A percentile compares a stretch with the other conserved stretches of the same genome.
phyloP scores from a whole-genome alignment of 768 basidiomycete genomes.

The Suillus bovinus region DNA sequence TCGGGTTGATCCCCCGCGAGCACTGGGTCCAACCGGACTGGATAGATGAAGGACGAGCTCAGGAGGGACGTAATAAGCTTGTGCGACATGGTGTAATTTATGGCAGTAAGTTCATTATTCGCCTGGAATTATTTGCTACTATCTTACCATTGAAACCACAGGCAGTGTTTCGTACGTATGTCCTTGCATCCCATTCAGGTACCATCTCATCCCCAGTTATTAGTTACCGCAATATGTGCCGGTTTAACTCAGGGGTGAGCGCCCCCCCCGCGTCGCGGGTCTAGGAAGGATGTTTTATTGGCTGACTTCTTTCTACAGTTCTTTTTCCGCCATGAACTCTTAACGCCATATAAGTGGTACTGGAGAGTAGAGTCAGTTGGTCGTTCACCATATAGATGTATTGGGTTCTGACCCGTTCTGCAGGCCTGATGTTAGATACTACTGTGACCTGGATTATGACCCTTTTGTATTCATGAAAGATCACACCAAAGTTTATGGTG shows the following conservation, averaged over 20 bases:
- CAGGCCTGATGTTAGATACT: conserved; percentile 54
- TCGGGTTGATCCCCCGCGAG: conserved; percentile 57
- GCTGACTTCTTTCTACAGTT: conserved; percentile 34
- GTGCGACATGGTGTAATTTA: conserved; percentile 47
- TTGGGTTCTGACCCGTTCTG: conserved; percentile 3
- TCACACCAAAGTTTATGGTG: conserved; percentile 51
- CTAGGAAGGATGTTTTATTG: not conserved
- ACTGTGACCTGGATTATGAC: conserved; percentile 50
- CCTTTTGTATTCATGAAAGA: conserved; percentile 61
- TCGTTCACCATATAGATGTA: not conserved
- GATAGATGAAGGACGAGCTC: conserved; percentile 69
- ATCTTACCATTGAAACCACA: conserved; percentile 18
- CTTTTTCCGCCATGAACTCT: conserved; percentile 56
- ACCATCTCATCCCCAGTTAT: not conserved
- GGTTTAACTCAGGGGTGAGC: conserved; percentile 69
- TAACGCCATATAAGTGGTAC: conserved; percentile 57
- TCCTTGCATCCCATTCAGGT: not conserved
- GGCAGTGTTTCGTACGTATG: conserved; percentile 47
- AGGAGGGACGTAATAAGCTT: conserved; percentile 52
- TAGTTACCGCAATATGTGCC: conserved; percentile 78
- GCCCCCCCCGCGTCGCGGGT: not conserved
- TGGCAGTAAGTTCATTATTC: conserved; percentile 38
- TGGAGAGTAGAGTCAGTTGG: conserved; percentile 64
- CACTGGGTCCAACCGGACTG: conserved; percentile 74
- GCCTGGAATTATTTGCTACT: conserved; percentile 1